phyloP scores from a whole-genome alignment of 306 rosid genomes.

The Sesbania bispinosa region DNA sequence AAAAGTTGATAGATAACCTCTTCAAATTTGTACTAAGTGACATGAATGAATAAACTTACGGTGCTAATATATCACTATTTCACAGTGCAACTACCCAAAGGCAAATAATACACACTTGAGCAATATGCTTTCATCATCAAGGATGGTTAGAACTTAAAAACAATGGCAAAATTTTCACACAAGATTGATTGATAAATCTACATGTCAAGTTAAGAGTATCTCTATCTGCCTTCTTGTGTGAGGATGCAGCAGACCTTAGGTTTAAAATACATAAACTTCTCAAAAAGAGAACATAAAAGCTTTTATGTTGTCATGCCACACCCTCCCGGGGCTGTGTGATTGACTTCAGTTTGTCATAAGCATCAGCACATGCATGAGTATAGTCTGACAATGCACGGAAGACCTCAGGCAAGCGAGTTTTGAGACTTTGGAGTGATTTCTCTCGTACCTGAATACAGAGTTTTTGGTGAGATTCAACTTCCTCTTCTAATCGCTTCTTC shows the following conservation, averaged over 20 bases:
- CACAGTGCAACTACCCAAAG: background rate
- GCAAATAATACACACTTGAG: background rate
- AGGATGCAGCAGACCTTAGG: slow-evolving; percentile 8
- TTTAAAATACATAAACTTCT: slow-evolving; percentile 20
- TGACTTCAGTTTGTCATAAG: slow-evolving; percentile 51
- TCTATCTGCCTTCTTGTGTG: slow-evolving; percentile 30
- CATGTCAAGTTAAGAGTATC: slow-evolving; percentile 22
- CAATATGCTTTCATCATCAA: slow-evolving; percentile 14
- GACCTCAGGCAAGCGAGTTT: slow-evolving; percentile 79
- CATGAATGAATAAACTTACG: background rate
- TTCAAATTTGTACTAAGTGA: background rate
- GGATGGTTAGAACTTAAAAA: slow-evolving; percentile 16
- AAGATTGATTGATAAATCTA: slow-evolving; percentile 25
- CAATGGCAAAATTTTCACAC: slow-evolving; percentile 40
- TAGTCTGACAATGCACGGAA: slow-evolving; percentile 66
- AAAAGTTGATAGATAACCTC: background rate
- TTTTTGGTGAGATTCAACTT: slow-evolving; percentile 58
- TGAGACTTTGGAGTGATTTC: slow-evolving; percentile 70
- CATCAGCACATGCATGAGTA: slow-evolving; percentile 51
- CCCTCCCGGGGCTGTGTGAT: slow-evolving; percentile 35
- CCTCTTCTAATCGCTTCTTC: slow-evolving; percentile 74
- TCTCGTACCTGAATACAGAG: slow-evolving; percentile 70
- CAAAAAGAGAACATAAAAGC: slow-evolving; percentile 5
- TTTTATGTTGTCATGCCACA: slow-evolving; percentile 25
- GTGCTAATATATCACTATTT: background rate